phyloP scores from a whole-genome alignment of 106 monocot genomes.

The Allium cepa region DNA sequence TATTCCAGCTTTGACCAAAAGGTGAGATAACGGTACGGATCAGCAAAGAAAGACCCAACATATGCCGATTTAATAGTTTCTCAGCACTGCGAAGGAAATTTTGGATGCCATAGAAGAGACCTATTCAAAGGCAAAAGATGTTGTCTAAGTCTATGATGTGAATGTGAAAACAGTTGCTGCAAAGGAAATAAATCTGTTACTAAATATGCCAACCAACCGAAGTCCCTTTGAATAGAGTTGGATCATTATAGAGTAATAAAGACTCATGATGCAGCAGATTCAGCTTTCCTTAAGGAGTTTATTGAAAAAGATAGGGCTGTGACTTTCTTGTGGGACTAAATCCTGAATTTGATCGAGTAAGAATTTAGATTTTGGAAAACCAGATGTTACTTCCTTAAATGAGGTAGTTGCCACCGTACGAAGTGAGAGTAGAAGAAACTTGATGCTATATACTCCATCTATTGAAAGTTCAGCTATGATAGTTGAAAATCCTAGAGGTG shows the following conservation, averaged over 20 bases:
- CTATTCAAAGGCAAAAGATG: background rate
- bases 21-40: too few relatives aligned
- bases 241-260: too few relatives aligned
- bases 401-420: background rate
- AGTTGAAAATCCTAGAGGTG: background rate
- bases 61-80: background rate
- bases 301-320: constrained; percentile 2
- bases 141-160: background rate
- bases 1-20: too few relatives aligned
- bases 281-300: background rate
- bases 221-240: too few relatives aligned
- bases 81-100: background rate
- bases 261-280: background rate
- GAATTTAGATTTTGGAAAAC: background rate
- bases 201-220: background rate
- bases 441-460: background rate
- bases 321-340: constrained; percentile 3
- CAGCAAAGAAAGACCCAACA: background rate
- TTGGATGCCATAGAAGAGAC: background rate
- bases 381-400: background rate
- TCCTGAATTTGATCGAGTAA: constrained; percentile 6
- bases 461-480: background rate
- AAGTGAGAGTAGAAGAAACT: background rate
- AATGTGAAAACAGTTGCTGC: background rate
- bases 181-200: background rate